Evolutionary conservation across 257 asterid species (phyloP), one percentile per base, ranked within the genome.

Genomic region (Nicotiana attenuata): DNA sequence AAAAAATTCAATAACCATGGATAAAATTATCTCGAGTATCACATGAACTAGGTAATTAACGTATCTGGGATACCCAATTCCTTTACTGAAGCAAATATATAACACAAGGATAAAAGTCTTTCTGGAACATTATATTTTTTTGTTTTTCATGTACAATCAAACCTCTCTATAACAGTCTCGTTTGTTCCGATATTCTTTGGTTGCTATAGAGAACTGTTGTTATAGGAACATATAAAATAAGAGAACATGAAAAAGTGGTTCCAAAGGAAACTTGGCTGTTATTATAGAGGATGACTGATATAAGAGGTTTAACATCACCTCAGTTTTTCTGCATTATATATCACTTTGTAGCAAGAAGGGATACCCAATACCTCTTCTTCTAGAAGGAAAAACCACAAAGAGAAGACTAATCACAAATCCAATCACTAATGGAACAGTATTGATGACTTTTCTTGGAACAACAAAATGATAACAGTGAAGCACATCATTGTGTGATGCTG

Each of bases 271-370:
- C 6, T 4, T 33, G 35, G 35, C 8, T 1, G 45, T 35, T 35
- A 33, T 35, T 5, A 35, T 5, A 5, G 0, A 35, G 7, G 41
- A 35, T 35, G 41, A 35, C 45, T 7, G 45, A 35, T 35, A 35
- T 1, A 10, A 38, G 47, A 38, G 10, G 10, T 6, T 2, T 38
- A 10, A 14, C 61, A 73, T 22, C 17, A 24, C 3, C 16, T 61
- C 3, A 3, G 17, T 61, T 61, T 73, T 47, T 3, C 41, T 73
- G 41, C 22, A 24, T 41, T 73, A 73, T 73, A 14, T 15, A 78
- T 88, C 93, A 82, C 83, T 87, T 81, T 90, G 92, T 84, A 90
- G 87, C 89, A 90, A 87, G 87, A 92, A 89, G 33, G 92, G 92
- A 78, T 88, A 83, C 45, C 93, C 93, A 52, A 92, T 88, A 5